Evolutionary conservation across 257 asterid genomes (phyloP), one percentile per base, ranked within the genome.

Genomic region (Cynanchum wilfordii): DNA sequence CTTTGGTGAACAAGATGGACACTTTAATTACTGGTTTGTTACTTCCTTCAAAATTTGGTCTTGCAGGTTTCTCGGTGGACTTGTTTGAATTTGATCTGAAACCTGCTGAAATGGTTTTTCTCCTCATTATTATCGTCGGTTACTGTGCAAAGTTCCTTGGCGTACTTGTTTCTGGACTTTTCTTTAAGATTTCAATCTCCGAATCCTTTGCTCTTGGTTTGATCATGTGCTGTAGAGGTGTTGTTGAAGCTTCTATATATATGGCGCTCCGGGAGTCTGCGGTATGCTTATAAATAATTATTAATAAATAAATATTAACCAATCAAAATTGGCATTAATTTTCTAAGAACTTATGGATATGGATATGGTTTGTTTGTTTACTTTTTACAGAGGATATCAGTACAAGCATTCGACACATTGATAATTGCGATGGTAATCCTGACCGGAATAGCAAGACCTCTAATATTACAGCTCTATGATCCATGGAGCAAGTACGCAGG

Each of bases 221-320:
- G 33, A 72, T 90, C 56, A 81, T 88, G 90, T 84, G 90, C 49
- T 79, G 92, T 72, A 88, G 75, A 71, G 96, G 96, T 45, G 79
- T 83, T 38, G 68, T 88, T 13, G 96, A 90, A 74, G 81, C 81
- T 52, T 68, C 84, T 30, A 64, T 76, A 1, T 89, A 81, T 58
- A 77, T 86, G 70, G 69, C 73, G 51, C 13, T 87, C 79, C 77
- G 38, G 68, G 89, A 83, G 54, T 79, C 81, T 17, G 85, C 84
- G 85, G 93, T 87, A 77, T 24, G 5, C 56, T n/a, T n/a, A n/a
- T n/a, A n/a, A n/a, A n/a, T n/a, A n/a, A n/a, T n/a, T n/a, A n/a
- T n/a, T n/a, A n/a, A n/a, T n/a, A n/a, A n/a, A n/a, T n/a, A n/a
- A n/a, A n/a, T n/a, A n/a, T n/a, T n/a, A n/a, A n/a, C n/a, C n/a